Evolutionary conservation across 2,329 filamentous ascomycete species (phyloP).

Genomic region (Botrytis fragariae): DNA sequence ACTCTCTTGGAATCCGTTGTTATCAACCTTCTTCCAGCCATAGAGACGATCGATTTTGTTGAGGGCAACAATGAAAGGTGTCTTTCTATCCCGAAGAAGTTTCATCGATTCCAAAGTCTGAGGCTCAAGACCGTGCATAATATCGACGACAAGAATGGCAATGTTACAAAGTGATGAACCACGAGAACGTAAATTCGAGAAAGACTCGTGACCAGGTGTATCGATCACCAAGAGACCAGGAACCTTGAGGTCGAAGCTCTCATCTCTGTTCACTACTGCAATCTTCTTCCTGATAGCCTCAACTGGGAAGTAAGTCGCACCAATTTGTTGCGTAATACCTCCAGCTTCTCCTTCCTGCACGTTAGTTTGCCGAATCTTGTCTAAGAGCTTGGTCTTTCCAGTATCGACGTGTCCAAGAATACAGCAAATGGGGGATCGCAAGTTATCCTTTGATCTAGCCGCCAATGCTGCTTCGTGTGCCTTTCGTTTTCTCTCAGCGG

Average conservation of each 20-base stretch:
- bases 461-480: slow-evolving; percentile 89
- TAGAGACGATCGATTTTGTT: slow-evolving; percentile 99
- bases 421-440: slow-evolving; percentile 98
- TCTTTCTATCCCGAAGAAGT: slow-evolving; percentile 86
- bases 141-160: slow-evolving; percentile 97
- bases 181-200: slow-evolving; percentile 94
- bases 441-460: slow-evolving; percentile 86
- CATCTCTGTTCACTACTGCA: slow-evolving; percentile 85
- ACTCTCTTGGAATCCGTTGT: slow-evolving; percentile 97
- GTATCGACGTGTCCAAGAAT: slow-evolving; percentile 99
- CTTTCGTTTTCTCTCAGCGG: slow-evolving; percentile 82
- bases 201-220: slow-evolving; percentile 99
- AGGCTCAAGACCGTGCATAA: slow-evolving; percentile 98
- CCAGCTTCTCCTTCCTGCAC: slow-evolving; percentile 98
- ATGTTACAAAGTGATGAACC: slow-evolving; percentile 99
- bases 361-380: slow-evolving; percentile 98
- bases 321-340: slow-evolving; percentile 99
- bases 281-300: slow-evolving; percentile 93
- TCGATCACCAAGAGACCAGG: slow-evolving; percentile 96
- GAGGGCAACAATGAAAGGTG: slow-evolving; percentile 95
- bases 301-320: slow-evolving; percentile 97
- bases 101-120: slow-evolving; percentile 98
- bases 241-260: slow-evolving; percentile 92
- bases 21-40: slow-evolving; percentile 97
- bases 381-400: slow-evolving; percentile 97